Evolutionary conservation across 2,329 filamentous ascomycete species (phyloP).

Genomic region (Amesomyces nigricolor): DNA sequence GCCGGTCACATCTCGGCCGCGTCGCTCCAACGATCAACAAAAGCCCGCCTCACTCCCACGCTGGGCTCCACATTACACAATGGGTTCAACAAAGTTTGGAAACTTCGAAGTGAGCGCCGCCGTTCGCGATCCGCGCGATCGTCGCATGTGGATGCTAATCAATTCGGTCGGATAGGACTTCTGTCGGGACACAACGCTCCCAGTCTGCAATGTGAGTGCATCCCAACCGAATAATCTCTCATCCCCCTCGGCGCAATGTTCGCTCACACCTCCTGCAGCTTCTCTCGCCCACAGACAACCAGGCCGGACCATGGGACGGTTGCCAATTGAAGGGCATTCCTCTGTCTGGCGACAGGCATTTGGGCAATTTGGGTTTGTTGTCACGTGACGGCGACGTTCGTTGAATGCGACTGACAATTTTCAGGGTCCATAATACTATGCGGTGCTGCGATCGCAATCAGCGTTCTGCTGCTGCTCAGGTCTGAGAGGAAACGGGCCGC

Average conservation of each 20-base stretch:
- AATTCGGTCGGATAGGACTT: slow-evolving; percentile 53
- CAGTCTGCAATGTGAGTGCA: slow-evolving; percentile 72
- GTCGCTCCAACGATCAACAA: slow-evolving; percentile 5
- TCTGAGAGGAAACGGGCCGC: slow-evolving; percentile 90
- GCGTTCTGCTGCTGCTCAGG: slow-evolving; percentile 64
- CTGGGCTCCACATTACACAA: slow-evolving; percentile 31
- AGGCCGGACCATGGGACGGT: slow-evolving; percentile 56
- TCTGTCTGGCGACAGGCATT: slow-evolving; percentile 56
- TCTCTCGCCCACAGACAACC: slow-evolving; percentile 55
- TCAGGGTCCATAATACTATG: slow-evolving; percentile 82
- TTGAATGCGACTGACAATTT: slow-evolving; percentile 21
- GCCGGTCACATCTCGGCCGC: slow-evolving; percentile 14
- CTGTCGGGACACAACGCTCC: slow-evolving; percentile 76
- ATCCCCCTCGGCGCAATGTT: not conserved
- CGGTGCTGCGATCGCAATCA: slow-evolving; percentile 65
- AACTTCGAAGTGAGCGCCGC: slow-evolving; percentile 49
- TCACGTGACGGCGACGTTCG: not conserved
- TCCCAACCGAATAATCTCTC: not conserved
- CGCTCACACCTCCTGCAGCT: slow-evolving; percentile 45
- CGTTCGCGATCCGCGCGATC: slow-evolving; percentile 15
- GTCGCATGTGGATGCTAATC: slow-evolving; percentile 1
- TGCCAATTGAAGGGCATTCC: slow-evolving; percentile 73
- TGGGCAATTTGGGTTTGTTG: slow-evolving; percentile 75
- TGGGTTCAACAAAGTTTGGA: slow-evolving; percentile 58
- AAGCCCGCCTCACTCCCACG: slow-evolving; percentile 8